Evolutionary conservation across 225 moss, liverwort and hornwort genomes (phyloP), one percentile per base, ranked within the genome.

Genomic region (Physcomitrellopsis africana): DNA sequence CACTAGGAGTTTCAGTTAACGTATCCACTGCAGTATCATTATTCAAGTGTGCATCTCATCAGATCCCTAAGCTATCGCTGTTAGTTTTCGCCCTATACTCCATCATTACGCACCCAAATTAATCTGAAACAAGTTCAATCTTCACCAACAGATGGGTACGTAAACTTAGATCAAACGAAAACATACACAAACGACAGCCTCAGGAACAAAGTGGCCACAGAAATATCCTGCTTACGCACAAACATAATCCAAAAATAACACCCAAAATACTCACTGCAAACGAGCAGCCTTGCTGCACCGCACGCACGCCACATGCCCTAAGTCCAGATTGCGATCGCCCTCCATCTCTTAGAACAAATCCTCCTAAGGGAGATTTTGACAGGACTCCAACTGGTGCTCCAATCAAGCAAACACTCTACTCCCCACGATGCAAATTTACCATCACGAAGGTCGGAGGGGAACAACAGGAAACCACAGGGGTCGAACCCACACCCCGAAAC

Each of bases 201-300:
- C 60, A 55, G 62, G 43, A 12, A 56, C 55, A 45, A 67, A 22
- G 48, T 18, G 17, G 17, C 61, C 67, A 63, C 47, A 8, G 24
- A 8, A 23, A 65, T 24, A 14, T n/a, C 45, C 46, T 18, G 17
- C 11, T 11, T 1, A 29, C 20, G 15, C 12, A 47, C 60, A 9
- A 51, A 17, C 23, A 53, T 8, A 19, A 27, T 54, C 55, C 53
- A 53, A 1, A 53, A 53, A 7, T n/a, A 24, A 11, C 10, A 70
- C 8, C 3, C 16, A 1, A 20, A 65, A 59, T 3, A 84, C 91
- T 60, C 52, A 96, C 96, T 97, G 96, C 43, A 93, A 84, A 49
- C 87, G 93, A 47, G 97, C 95, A 61, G 77, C 80, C 69, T 93
- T 95, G 95, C 97, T 93, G 90, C 97, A 99, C 61, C 97, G 72